These are phyloP conservation scores for Tolypocladium tropicale DNA, from an alignment of 2,329 filamentous ascomycete species.

Conservation along the genomic window DNA sequence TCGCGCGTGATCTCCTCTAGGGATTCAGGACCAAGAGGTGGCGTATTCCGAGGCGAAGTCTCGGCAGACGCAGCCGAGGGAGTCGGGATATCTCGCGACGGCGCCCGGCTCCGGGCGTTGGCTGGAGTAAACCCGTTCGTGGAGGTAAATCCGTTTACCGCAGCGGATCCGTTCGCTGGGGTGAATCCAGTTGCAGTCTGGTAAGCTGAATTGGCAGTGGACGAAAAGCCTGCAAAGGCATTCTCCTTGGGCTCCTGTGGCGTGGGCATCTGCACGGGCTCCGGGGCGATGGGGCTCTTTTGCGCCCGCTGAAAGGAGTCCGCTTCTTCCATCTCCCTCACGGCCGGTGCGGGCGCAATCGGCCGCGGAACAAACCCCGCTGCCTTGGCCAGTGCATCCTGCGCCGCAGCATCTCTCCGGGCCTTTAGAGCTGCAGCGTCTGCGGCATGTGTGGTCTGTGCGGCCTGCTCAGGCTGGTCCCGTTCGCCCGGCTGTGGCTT, in stretches of 20 bases:
- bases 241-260: constrained; percentile 14
- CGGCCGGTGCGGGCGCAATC: not conserved
- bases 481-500: not conserved
- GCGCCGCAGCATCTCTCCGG: not conserved
- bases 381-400: constrained; percentile 2
- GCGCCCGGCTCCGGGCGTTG: constrained; percentile 16
- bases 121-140: constrained; percentile 20
- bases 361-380: constrained; percentile 2
- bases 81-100: constrained; percentile 17
- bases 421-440: not conserved
- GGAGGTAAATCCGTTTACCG: not conserved
- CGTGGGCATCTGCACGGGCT: constrained; percentile 15
- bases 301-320: constrained; percentile 4
- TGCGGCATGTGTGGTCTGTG: not conserved
- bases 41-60: constrained; percentile 13
- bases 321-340: not conserved
- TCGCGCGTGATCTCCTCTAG: constrained; percentile 31
- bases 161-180: not conserved
- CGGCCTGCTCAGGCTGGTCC: not conserved
- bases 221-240: not conserved
- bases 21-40: constrained; percentile 5
- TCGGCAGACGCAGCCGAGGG: constrained; percentile 16
- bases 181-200: no score
- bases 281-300: constrained; percentile 6
- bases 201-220: not conserved